phyloP scores from a whole-genome alignment of 192 early-diverging fungal species.

The Mortierella antarctica region DNA sequence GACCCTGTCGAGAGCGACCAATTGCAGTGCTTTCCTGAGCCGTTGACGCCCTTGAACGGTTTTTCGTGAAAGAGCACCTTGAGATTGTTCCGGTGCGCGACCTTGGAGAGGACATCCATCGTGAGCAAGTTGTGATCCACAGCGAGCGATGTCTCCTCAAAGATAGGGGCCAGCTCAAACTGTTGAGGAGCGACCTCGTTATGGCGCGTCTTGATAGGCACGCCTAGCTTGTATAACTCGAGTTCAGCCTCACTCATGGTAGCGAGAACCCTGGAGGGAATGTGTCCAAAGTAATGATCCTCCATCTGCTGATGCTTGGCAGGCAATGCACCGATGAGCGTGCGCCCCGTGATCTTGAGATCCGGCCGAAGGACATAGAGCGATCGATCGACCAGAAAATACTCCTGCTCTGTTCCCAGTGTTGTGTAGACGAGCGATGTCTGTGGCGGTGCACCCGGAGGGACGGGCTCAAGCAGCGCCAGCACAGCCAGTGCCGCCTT shows the following conservation, averaged over 20 bases:
- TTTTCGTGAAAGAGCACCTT: conserved; percentile 99
- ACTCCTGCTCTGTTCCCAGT: conserved; percentile 98
- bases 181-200: conserved; percentile 99
- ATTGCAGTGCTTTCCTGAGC: conserved; percentile 99
- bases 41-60: conserved; percentile 99
- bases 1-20: conserved; percentile 94
- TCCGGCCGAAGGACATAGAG: conserved; percentile 95
- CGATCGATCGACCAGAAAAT: conserved; percentile 96
- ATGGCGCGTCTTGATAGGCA: conserved; percentile 99
- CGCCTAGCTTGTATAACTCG: conserved; percentile 93
- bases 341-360: conserved; percentile 96
- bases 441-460: conserved; percentile 60
- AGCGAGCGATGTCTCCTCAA: conserved; percentile 95
- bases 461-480: conserved; percentile 73
- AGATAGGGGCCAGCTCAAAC: conserved; percentile 98
- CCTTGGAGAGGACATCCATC: conserved; percentile 97
- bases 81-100: conserved; percentile 97
- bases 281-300: conserved; percentile 99
- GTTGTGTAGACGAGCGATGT: conserved; percentile 90
- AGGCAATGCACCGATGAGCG: conserved; percentile 91
- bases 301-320: conserved; percentile 99
- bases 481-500: conserved; percentile 84
- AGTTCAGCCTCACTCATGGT: conserved; percentile 94
- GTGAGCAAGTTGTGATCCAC: conserved; percentile 99
- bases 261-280: conserved; percentile 92